A percentile compares a stretch with the other conserved stretches of the same genome.
phyloP scores from a whole-genome alignment of 768 basidiomycete genomes.

The Candolleomyces aberdarensis region DNA sequence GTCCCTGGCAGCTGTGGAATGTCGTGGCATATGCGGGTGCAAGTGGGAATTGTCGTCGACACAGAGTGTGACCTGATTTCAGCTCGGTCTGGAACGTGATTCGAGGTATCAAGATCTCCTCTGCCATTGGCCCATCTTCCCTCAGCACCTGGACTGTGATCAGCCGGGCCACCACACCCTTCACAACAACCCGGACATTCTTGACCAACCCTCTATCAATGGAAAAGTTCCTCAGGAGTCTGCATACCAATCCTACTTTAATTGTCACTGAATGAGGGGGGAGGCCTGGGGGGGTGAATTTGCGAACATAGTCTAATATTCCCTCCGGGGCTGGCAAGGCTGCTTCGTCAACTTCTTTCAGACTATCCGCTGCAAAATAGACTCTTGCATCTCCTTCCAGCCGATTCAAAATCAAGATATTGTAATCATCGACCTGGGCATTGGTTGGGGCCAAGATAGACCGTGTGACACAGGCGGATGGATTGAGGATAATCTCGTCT shows the following conservation, averaged over 20 bases:
- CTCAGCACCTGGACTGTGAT: constrained; percentile 1
- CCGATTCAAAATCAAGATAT: constrained; percentile 23
- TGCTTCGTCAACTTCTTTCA: neutral
- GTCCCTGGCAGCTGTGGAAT: constrained; percentile 34
- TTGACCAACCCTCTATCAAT: constrained; percentile 36
- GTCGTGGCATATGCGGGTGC: constrained; percentile 38
- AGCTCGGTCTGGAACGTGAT: constrained; percentile 17
- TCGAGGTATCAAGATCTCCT: constrained; percentile 16
- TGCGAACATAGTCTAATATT: neutral
- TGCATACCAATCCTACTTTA: constrained; percentile 29
- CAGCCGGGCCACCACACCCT: constrained; percentile 17
- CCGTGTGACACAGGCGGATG: constrained; percentile 16
- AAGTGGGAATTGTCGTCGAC: constrained; percentile 33
- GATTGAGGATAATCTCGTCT: neutral
- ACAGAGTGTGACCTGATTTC: constrained; percentile 22
- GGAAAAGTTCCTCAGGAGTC: constrained; percentile 35
- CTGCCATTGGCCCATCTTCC: neutral
- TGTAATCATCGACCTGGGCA: constrained; percentile 31
- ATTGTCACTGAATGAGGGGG: constrained; percentile 7
- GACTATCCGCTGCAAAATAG: neutral
- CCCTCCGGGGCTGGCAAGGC: neutral
- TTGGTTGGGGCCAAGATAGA: constrained; percentile 38
- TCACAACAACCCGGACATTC: constrained; percentile 33
- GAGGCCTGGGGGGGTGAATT: neutral
- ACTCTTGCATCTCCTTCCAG: constrained; percentile 16